These are phyloP conservation scores for Eimeria praecox DNA, from an alignment of 169 alveolate genomes.

Conservation along the genomic window DNA sequence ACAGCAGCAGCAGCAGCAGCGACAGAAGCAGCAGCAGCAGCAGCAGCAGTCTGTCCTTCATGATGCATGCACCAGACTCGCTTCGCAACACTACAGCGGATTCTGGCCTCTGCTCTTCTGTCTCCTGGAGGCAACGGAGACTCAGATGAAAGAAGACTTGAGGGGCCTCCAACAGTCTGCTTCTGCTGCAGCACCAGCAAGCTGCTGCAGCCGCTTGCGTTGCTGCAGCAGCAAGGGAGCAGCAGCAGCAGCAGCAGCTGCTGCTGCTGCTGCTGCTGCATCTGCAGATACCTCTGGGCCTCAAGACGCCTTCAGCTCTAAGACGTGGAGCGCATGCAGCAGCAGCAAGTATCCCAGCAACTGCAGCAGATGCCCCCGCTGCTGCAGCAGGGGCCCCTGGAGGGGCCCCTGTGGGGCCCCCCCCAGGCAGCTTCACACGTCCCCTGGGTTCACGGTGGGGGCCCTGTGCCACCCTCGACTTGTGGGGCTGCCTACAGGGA, in stretches of 20 bases:
- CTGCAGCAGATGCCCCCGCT: too few relatives aligned
- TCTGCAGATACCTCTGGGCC: not conserved
- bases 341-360: too few relatives aligned
- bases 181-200: not conserved
- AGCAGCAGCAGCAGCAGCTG: not conserved
- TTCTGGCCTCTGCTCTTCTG: conserved; percentile 69
- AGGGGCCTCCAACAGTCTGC: not conserved
- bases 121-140: conserved; percentile 32
- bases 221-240: not conserved
- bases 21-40: not conserved
- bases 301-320: not conserved
- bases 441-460: conserved; percentile 39
- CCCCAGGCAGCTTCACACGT: conserved; percentile 12
- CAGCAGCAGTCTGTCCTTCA: not conserved
- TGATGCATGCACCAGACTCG: conserved; percentile 29
- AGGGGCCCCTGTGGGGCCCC: conserved; percentile 22
- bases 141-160: conserved; percentile 63
- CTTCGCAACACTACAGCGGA: conserved; percentile 61
- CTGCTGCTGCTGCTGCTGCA: not conserved
- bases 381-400: too few relatives aligned
- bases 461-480: conserved; percentile 20
- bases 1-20: conserved; percentile 56
- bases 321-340: conserved; percentile 10
- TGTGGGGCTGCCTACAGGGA: conserved; percentile 37
- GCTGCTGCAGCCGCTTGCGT: not conserved